Base-by-base conservation (phyloP, 2,329 filamentous ascomycete species). In the Corniculantispora saksenae region DNA sequence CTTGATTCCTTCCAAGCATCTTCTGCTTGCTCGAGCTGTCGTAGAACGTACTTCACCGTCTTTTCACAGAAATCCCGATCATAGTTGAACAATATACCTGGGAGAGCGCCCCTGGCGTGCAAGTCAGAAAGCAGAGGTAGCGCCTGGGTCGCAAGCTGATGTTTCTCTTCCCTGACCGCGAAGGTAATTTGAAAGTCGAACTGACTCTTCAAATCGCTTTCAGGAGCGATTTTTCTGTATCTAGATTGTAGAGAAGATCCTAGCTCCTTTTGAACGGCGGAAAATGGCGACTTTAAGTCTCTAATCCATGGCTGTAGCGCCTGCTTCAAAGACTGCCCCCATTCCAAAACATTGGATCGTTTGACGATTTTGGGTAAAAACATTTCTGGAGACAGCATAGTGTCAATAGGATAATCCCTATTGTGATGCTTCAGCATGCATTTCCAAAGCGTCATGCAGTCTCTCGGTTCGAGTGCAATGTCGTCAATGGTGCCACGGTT, bases 31-130 rank as follows among this genome's bases (percentile, higher is more conserved):
- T 67, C 72, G 0, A 93, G 77, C 65, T 86, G 80, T 0, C 75
- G 69, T 1, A 89, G 73, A 0, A 93, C 70, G 0, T 76, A 70
- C 27, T 74, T 69, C 29, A 85, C 83, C 32, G 90, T 84, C 12
- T 75, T 73, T 74, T 93, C 90, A 70, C 91, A 94, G 35, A 79
- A 75, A 1, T 75, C 74, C 56, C 90, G 86, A 68, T 93, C 89
- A 69, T 91, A 94, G 72, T 92, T 91, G 80, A 94, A 94, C 1
- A 93, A 75, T 15, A 94, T 87, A 0, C 89, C 91, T 0, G 91
- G 91, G 1, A 94, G 80, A 0, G 89, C 89, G 63, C 86, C 84
- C 64, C 87, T 84, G 19, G 81, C 78, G 57, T 91, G 84, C 1
- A 93, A 80, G 38, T 87, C 83, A 19, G 79, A 81, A 0, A 90